phyloP scores from a whole-genome alignment of 2,329 filamentous ascomycete species.

The Juglanconis oblonga region DNA sequence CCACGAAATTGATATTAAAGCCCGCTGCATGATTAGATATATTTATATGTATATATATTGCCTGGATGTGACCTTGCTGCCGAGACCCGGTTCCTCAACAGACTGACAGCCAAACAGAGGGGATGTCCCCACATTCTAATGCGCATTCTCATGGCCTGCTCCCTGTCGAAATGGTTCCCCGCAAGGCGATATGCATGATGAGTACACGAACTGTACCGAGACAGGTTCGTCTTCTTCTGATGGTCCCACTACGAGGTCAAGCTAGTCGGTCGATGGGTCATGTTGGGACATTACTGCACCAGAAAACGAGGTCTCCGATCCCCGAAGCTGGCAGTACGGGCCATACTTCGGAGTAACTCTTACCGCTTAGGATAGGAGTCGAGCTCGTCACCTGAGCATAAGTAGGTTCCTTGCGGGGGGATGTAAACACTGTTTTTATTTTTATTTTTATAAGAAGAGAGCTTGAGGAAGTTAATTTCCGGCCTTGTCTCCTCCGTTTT shows the following conservation, averaged over 20 bases:
- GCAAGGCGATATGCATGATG: slow-evolving; percentile 3
- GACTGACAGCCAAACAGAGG: neutral
- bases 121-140: neutral
- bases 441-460: too few relatives aligned
- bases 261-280: neutral
- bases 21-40: too few relatives aligned
- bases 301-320: neutral
- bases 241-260: neutral
- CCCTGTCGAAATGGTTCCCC: neutral
- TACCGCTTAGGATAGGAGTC: too few relatives aligned
- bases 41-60: too few relatives aligned
- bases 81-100: neutral
- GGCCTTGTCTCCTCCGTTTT: neutral
- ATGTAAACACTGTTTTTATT: too few relatives aligned
- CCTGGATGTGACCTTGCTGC: neutral
- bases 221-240: neutral
- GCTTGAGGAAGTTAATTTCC: too few relatives aligned
- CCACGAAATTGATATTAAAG: too few relatives aligned
- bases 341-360: too few relatives aligned
- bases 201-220: neutral
- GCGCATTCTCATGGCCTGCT: neutral
- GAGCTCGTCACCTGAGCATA: too few relatives aligned
- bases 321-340: too few relatives aligned
- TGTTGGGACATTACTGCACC: neutral
- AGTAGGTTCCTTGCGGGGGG: too few relatives aligned